phyloP scores from a whole-genome alignment of 805 yeast species.

The Metschnikowia corniflorae region DNA sequence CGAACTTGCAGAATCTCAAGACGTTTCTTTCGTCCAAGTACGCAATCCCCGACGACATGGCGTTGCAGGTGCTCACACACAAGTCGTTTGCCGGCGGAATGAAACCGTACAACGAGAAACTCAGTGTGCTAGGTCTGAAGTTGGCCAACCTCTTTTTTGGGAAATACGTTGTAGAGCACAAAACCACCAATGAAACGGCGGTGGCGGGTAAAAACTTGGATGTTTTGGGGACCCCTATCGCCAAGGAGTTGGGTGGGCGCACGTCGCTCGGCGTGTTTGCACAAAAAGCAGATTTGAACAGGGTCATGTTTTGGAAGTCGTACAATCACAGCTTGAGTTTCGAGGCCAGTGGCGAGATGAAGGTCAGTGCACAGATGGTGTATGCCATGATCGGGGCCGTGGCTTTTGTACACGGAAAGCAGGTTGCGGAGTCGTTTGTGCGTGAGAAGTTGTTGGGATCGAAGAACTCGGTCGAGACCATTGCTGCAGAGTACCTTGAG shows the following conservation, averaged over 20 bases:
- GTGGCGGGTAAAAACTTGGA: conserved; percentile 53
- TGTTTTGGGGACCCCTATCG: conserved; percentile 53
- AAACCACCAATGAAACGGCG: conserved; percentile 28
- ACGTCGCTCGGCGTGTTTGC: conserved; percentile 51
- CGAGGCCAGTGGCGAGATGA: conserved; percentile 52
- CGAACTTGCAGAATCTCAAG: conserved; percentile 49
- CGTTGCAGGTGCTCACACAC: conserved; percentile 84
- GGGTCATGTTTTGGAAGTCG: conserved; percentile 64
- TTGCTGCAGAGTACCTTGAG: conserved; percentile 30
- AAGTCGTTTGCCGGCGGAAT: conserved; percentile 92
- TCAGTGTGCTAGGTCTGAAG: conserved; percentile 69
- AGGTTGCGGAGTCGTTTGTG: conserved; percentile 56
- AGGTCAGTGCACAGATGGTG: conserved; percentile 51
- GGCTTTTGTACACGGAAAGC: conserved; percentile 57
- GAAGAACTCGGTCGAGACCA: conserved; percentile 29
- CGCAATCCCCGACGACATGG: conserved; percentile 54
- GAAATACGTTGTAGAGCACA: conserved; percentile 36
- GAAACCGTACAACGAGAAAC: conserved; percentile 84
- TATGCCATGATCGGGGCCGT: conserved; percentile 69
- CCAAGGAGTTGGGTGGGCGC: conserved; percentile 51
- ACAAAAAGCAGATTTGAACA: conserved; percentile 43
- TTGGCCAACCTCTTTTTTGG: conserved; percentile 50
- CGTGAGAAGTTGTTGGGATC: conserved; percentile 43
- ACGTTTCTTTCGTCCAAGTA: conserved; percentile 46
- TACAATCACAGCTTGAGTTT: conserved; percentile 46